These are phyloP conservation scores for Fusarium luffae DNA, from an alignment of 2,329 filamentous ascomycete genomes.

Conservation along the genomic window DNA sequence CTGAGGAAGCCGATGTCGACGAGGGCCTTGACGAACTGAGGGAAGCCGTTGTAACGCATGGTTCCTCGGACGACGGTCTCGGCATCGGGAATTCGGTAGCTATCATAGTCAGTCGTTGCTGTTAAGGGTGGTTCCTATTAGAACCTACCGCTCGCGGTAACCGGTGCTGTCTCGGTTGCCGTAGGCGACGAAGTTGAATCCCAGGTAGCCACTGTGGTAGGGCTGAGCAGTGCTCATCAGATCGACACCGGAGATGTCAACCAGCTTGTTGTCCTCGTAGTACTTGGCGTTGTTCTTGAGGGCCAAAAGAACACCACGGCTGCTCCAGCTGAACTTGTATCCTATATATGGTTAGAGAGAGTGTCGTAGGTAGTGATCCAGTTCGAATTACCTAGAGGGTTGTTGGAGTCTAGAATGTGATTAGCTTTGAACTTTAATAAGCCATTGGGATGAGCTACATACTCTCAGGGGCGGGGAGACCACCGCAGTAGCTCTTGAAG, in stretches of 20 bases:
- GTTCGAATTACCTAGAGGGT: constrained; percentile 71
- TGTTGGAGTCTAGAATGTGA: constrained; percentile 71
- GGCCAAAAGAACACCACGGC: constrained; percentile 87
- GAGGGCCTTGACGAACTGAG: constrained; percentile 86
- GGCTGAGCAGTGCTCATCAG: constrained; percentile 91
- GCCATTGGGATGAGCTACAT: constrained; percentile 1
- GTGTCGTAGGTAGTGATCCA: not conserved
- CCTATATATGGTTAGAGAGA: constrained; percentile 49
- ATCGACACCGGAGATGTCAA: constrained; percentile 70
- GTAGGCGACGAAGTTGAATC: constrained; percentile 91
- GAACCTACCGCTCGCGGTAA: constrained; percentile 82
- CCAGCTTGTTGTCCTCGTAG: constrained; percentile 81
- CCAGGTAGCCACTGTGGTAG: constrained; percentile 82
- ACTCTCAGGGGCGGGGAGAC: constrained; percentile 71
- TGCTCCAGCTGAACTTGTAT: constrained; percentile 72
- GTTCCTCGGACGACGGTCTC: constrained; percentile 87
- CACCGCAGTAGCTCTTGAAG: constrained; percentile 89
- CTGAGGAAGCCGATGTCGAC: constrained; percentile 91
- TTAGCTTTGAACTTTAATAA: constrained; percentile 3
- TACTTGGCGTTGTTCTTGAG: constrained; percentile 86
- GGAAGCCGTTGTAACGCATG: constrained; percentile 88
- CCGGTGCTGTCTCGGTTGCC: constrained; percentile 90
- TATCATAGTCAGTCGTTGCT: not conserved
- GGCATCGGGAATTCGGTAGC: constrained; percentile 82
- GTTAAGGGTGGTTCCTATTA: not conserved